Conservation (phyloP, 1,284 basidiomycete species). For the Cutaneotrichosporon curvatum region DNA sequence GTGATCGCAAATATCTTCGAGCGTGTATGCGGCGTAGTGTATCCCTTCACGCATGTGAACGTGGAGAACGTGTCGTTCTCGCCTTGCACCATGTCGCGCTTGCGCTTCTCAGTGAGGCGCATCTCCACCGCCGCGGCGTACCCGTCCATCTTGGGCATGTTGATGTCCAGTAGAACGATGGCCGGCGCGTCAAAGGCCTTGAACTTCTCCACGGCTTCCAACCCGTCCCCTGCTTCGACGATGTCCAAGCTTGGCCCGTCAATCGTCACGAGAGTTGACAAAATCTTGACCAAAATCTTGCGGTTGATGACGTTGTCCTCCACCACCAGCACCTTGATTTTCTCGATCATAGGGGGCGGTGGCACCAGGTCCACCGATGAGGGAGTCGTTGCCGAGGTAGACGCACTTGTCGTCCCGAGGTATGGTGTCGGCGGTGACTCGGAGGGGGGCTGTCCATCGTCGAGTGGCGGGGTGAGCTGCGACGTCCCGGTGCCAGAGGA, state of each 20-base stretch:
- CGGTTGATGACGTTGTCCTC: constrained; percentile 45
- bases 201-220: constrained; percentile 38
- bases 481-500: too few species aligned
- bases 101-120: constrained; percentile 30
- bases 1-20: constrained; percentile 45
- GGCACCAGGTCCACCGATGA: neutral
- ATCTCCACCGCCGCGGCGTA: constrained; percentile 37
- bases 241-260: constrained; percentile 19
- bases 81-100: neutral
- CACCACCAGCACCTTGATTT: constrained; percentile 36
- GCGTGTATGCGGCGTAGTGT: neutral
- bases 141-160: constrained; percentile 45
- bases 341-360: neutral
- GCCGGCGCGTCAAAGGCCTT: constrained; percentile 18
- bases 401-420: neutral
- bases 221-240: constrained; percentile 38
- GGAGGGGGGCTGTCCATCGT: too few species aligned
- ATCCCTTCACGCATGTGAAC: too few species aligned
- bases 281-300: constrained; percentile 41
- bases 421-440: neutral
- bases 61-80: neutral
- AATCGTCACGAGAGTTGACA: constrained; percentile 19
- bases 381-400: neutral
- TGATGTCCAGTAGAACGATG: constrained; percentile 43
- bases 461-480: too few species aligned